Conservation (phyloP, 306 rosid species). For the Sophora flavescens region DNA sequence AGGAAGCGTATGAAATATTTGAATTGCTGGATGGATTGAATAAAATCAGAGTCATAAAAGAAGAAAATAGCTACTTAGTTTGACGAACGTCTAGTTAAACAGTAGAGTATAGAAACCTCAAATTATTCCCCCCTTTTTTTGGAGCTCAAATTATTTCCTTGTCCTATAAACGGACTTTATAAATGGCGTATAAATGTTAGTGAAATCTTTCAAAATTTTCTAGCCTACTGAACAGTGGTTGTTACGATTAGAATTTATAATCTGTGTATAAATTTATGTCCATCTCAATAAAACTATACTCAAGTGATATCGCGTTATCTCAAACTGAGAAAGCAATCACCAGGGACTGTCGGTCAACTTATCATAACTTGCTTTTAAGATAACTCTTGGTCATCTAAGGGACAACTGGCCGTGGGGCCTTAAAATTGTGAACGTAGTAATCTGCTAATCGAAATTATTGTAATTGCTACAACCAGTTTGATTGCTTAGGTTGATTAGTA, state of each 20-base stretch:
- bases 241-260: background rate
- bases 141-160: too few species aligned
- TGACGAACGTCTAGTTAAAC: background rate
- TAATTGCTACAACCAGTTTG: background rate
- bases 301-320: background rate
- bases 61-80: background rate
- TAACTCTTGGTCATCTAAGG: background rate
- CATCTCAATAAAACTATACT: background rate
- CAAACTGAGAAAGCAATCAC: background rate
- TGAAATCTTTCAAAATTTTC: too few species aligned
- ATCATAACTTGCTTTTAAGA: background rate
- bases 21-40: background rate
- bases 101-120: too few species aligned
- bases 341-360: too few species aligned
- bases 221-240: background rate
- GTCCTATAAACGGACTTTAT: background rate
- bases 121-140: too few species aligned
- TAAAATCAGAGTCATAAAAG: background rate
- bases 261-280: too few species aligned
- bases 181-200: background rate
- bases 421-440: background rate
- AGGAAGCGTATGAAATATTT: too few species aligned
- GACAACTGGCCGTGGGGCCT: slow-evolving; percentile 13
- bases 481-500: background rate
- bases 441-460: background rate